Conservation (phyloP, 352 stramenopile genomes). For the Globisporangium mamillatum region DNA sequence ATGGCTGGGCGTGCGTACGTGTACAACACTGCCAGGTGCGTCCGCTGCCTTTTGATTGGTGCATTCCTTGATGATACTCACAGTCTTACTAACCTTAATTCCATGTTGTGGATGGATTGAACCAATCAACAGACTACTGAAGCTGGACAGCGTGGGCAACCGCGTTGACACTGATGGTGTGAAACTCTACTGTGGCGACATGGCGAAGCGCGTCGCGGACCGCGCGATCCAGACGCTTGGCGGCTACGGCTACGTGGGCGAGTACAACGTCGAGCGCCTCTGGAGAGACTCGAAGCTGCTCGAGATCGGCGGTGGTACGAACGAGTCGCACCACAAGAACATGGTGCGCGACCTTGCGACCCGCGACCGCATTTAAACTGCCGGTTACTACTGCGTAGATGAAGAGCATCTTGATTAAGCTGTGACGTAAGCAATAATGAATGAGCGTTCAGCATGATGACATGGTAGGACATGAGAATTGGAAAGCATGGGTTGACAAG, state of each 20-base stretch:
- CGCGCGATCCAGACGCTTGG: conserved; percentile 97
- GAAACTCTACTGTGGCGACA: conserved; percentile 97
- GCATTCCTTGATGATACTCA: neutral
- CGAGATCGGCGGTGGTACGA: conserved; percentile 99
- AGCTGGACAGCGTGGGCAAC: conserved; percentile 94
- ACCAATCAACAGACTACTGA: conserved; percentile 68
- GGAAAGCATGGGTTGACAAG: neutral
- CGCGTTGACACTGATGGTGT: conserved; percentile 97
- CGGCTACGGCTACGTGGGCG: conserved; percentile 98
- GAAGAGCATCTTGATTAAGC: neutral
- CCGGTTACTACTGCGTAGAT: neutral
- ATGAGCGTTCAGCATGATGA: neutral
- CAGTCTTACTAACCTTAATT: neutral
- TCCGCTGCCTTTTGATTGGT: neutral
- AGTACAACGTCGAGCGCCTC: conserved; percentile 98
- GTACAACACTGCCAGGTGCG: conserved; percentile 92
- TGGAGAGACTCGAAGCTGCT: conserved; percentile 99
- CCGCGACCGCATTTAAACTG: conserved; percentile 36
- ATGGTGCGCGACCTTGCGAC: conserved; percentile 88
- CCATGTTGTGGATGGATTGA: neutral
- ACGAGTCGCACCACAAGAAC: conserved; percentile 99
- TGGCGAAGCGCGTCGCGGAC: conserved; percentile 97
- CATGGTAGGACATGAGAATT: neutral
- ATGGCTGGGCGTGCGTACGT: conserved; percentile 96
- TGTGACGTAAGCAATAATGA: neutral